phyloP scores from a whole-genome alignment of 768 basidiomycete genomes.

The Sporobolomyces roseus region DNA sequence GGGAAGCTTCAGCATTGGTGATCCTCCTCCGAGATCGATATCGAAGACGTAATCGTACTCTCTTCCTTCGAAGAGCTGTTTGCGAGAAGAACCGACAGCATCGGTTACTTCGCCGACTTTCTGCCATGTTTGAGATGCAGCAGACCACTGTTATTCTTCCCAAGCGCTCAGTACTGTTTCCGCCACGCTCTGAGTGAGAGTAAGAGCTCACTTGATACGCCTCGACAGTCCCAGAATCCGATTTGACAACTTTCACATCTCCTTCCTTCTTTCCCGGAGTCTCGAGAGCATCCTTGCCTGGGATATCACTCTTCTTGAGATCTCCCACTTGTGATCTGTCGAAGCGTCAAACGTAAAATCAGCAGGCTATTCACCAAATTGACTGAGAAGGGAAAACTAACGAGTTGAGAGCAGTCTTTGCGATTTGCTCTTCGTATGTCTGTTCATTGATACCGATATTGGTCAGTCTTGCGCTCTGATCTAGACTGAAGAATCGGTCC shows the following conservation, averaged over 20 bases:
- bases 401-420: conserved; percentile 71
- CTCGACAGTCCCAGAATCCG: conserved; percentile 67
- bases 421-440: conserved; percentile 66
- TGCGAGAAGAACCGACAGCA: conserved; percentile 81
- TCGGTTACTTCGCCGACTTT: conserved; percentile 96
- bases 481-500: background rate
- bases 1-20: conserved; percentile 86
- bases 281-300: conserved; percentile 73
- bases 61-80: conserved; percentile 84
- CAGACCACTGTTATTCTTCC: conserved; percentile 80
- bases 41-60: conserved; percentile 99
- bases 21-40: conserved; percentile 89
- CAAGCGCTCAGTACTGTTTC: no score
- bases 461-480: no score
- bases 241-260: conserved; percentile 86
- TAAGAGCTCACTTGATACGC: conserved; percentile 71
- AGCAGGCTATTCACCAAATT: background rate
- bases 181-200: no score
- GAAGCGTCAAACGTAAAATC: background rate
- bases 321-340: conserved; percentile 78
- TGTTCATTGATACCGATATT: no score
- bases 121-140: conserved; percentile 65
- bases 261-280: conserved; percentile 87
- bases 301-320: conserved; percentile 84
- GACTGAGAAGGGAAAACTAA: conserved; percentile 39